Base-by-base conservation (phyloP, 306 rosid genomes). In the Pyrus communis region DNA sequence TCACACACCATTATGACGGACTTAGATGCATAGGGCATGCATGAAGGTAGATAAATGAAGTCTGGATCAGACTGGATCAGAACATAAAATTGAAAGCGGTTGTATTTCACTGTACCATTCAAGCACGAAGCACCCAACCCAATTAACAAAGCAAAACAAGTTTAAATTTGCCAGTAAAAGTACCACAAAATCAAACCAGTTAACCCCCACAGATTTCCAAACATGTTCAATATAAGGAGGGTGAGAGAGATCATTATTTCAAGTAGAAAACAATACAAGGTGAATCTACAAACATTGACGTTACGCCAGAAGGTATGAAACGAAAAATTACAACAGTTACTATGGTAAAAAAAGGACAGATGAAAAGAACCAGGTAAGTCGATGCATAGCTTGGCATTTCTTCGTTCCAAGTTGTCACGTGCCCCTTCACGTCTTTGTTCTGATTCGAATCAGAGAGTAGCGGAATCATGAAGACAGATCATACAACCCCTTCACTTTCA, bases 401-500 rank as follows among this genome's bases (percentile, higher is more conserved):
- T 66, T 27, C 70, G 28, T 61, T 55, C 77, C 77, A 71, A 27
- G 78, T 80, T 76, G 38, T 73, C 69, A 49, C 66, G 55, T 58
- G 77, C 45, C 55, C 79, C 81, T 57, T 78, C 27, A 67, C 13
- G 75, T 79, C 76, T 71, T 21, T 77, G 61, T 78, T 76, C 43
- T 60, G 45, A 51, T 75, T 27, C 11, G 69, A 78, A 71, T 75
- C 75, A 81, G 67, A 83, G 67, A 58, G 77, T 65, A 75, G 74
- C 65, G 45, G 77, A 82, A 54, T 68, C 85, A 77, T 75, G 76
- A 81, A 74, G 76, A 64, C 60, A 57, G 73, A 76, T 68, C 80
- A 5, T 23, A 58, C 58, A 28, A 68, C 60, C 77, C 82, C 82
- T 59, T 69, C 57, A 46, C 70, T 78, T 74, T n/a, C 35, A 82